Evolutionary conservation across 148 eudicot genomes (phyloP).

Genomic region (Silene conica): DNA sequence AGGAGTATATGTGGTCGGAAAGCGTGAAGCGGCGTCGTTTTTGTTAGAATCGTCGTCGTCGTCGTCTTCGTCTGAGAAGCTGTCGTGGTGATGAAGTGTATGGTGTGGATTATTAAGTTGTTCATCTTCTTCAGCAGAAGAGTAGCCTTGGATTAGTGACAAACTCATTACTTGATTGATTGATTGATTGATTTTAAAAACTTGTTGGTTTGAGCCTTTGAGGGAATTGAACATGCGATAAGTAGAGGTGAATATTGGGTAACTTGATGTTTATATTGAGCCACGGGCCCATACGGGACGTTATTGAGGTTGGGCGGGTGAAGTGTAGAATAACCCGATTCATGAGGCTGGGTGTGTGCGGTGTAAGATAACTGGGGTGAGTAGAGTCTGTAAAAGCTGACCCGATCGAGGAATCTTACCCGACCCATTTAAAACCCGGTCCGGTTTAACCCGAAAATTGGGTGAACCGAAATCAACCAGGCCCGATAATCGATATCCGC

Average conservation of each 20-base stretch:
- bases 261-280: too few relatives aligned
- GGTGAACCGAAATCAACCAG: too few relatives aligned
- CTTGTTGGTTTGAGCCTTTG: background rate
- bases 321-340: too few relatives aligned
- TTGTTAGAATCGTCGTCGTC: conserved; percentile 30
- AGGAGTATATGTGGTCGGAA: conserved; percentile 39
- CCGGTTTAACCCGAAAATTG: too few relatives aligned
- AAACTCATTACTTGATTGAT: conserved; percentile 48
- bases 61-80: conserved; percentile 48
- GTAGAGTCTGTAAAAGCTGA: too few relatives aligned
- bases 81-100: conserved; percentile 17
- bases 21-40: conserved; percentile 28
- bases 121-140: conserved; percentile 85
- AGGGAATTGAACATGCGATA: background rate
- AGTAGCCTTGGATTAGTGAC: conserved; percentile 70
- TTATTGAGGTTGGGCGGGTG: too few relatives aligned
- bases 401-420: too few relatives aligned
- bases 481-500: too few relatives aligned
- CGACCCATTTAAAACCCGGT: too few relatives aligned
- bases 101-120: conserved; percentile 23
- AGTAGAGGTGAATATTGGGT: background rate
- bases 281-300: too few relatives aligned
- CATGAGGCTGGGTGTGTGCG: too few relatives aligned
- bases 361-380: too few relatives aligned
- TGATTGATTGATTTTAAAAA: background rate